A percentile compares a stretch with the other conserved stretches of the same genome.
Conservation (phyloP, 2,329 filamentous ascomycete species). For the Nemania diffusa region DNA sequence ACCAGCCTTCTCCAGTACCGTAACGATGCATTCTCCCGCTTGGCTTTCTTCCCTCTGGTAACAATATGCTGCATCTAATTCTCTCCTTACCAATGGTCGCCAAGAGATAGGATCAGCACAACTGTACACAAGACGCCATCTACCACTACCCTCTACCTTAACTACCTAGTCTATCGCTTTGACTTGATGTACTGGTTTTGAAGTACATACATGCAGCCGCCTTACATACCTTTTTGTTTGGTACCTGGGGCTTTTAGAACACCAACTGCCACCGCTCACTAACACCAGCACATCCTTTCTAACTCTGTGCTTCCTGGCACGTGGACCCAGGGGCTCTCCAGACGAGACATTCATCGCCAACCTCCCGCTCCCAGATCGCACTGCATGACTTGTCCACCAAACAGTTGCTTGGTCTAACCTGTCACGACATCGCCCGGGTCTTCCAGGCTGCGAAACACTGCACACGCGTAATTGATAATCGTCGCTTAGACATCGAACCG, state of each 20-base stretch:
- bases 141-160: constrained; percentile 17
- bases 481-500: constrained; percentile 11
- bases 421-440: constrained; percentile 15
- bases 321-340: constrained; percentile 27
- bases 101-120: constrained; percentile 21
- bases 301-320: constrained; percentile 24
- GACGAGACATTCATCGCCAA: constrained; percentile 20
- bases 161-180: constrained; percentile 26
- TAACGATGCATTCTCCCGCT: constrained; percentile 30
- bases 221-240: constrained; percentile 26
- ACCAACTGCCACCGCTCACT: constrained; percentile 32
- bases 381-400: constrained; percentile 12
- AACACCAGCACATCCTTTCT: constrained; percentile 29
- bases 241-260: constrained; percentile 18
- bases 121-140: constrained; percentile 17
- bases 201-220: constrained; percentile 18
- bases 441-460: background rate
- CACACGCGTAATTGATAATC: constrained; percentile 32
- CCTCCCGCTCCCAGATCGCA: constrained; percentile 20
- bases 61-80: constrained; percentile 23
- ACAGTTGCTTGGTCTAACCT: constrained; percentile 7
- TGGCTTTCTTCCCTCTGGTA: constrained; percentile 26
- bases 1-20: constrained; percentile 27
- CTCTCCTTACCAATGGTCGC: constrained; percentile 15
- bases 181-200: constrained; percentile 18